phyloP scores from a whole-genome alignment of 257 asterid species.

The Dorcoceras hygrometricum region DNA sequence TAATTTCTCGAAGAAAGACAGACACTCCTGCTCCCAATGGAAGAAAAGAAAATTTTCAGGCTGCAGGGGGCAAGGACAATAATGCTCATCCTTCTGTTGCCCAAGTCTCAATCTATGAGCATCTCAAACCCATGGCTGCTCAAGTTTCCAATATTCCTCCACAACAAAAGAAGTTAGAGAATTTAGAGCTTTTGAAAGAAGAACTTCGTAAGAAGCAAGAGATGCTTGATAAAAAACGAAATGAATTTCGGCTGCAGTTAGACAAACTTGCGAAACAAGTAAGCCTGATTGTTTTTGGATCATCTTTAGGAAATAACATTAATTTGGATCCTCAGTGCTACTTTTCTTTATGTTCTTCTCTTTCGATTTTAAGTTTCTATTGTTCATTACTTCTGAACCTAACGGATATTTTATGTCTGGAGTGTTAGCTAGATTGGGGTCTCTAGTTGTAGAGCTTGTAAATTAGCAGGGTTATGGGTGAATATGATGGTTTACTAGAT shows the following conservation, averaged over 20 bases:
- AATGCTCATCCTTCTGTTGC: conserved; percentile 32
- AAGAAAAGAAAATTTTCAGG: conserved; percentile 51
- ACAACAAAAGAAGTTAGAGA: conserved; percentile 73
- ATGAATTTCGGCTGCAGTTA: conserved; percentile 67
- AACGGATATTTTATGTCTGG: neutral
- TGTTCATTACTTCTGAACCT: neutral
- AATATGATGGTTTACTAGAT: neutral
- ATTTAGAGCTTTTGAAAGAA: conserved; percentile 81
- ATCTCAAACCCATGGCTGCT: conserved; percentile 38
- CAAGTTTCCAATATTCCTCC: conserved; percentile 58
- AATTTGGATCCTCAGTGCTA: neutral
- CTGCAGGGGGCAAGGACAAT: conserved; percentile 38
- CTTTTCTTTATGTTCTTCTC: conserved; percentile 6
- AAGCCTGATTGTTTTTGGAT: conserved; percentile 27
- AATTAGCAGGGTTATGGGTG: neutral
- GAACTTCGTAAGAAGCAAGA: conserved; percentile 95
- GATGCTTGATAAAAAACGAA: conserved; percentile 91
- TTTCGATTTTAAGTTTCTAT: no score
- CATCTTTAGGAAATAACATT: conserved; percentile 9
- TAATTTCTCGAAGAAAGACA: conserved; percentile 31
- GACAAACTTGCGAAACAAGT: conserved; percentile 85
- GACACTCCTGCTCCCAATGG: conserved; percentile 33
- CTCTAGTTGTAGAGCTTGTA: neutral
- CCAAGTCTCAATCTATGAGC: conserved; percentile 42
- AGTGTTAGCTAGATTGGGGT: neutral